Percentiles rank a stretch among this genome's conserved stretches.
Conservation (phyloP, 1,284 basidiomycete species). For the Caloboletus firmus region DNA sequence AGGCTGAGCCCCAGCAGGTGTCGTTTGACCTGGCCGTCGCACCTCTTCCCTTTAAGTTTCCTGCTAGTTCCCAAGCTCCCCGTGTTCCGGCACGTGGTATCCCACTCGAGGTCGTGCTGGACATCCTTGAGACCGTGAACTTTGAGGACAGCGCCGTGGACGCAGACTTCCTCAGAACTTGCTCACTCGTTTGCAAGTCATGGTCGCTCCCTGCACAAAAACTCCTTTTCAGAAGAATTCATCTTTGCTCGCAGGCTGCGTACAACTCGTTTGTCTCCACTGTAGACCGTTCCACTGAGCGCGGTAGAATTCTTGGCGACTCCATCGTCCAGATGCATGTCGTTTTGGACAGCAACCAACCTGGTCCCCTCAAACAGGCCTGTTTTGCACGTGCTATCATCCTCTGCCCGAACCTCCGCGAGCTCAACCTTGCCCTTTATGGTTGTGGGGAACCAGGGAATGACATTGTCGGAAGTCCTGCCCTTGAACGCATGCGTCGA, state of each 20-base stretch:
- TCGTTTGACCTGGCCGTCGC: constrained; percentile 37
- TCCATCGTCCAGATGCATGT: constrained; percentile 54
- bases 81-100: constrained; percentile 35
- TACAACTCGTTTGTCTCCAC: constrained; percentile 55
- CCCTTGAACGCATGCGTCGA: constrained; percentile 48
- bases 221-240: constrained; percentile 58
- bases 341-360: constrained; percentile 66
- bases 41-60: constrained; percentile 8
- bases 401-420: constrained; percentile 57
- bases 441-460: constrained; percentile 50
- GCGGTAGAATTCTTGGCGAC: constrained; percentile 50
- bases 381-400: constrained; percentile 58
- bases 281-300: constrained; percentile 45
- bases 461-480: constrained; percentile 47
- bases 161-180: constrained; percentile 46
- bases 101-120: constrained; percentile 61
- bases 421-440: constrained; percentile 58
- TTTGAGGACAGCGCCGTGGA: constrained; percentile 42
- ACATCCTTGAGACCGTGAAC: constrained; percentile 58
- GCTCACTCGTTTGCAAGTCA: constrained; percentile 59
- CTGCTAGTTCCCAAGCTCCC: constrained; percentile 15
- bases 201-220: constrained; percentile 65
- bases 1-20: constrained; percentile 38
- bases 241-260: constrained; percentile 50
- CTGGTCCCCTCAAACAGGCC: constrained; percentile 50